These are phyloP conservation scores for Myochromella boudieri DNA, from an alignment of 768 basidiomycete genomes.

Conservation along the genomic window DNA sequence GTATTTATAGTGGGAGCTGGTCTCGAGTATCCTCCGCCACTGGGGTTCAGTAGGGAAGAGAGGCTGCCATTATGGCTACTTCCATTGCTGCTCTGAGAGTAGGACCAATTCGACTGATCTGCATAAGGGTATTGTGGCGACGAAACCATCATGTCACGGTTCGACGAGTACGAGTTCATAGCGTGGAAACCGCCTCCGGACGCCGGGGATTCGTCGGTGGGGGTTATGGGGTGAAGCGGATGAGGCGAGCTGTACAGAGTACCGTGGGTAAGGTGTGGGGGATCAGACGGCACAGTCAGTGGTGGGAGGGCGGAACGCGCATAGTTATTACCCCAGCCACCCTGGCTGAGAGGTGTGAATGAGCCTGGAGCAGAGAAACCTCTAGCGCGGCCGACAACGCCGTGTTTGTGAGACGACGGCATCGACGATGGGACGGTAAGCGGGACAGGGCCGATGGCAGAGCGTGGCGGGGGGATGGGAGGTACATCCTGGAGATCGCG, in stretches of 20 bases:
- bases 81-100: slow-evolving; percentile 42
- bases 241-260: slow-evolving; percentile 61
- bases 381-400: slow-evolving; percentile 60
- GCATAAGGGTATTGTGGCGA: slow-evolving; percentile 66
- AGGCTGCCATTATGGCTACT: slow-evolving; percentile 70
- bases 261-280: slow-evolving; percentile 58
- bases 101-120: slow-evolving; percentile 59
- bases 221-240: slow-evolving; percentile 65
- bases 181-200: slow-evolving; percentile 41
- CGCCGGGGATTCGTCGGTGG: slow-evolving; percentile 67
- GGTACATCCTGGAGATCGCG: slow-evolving; percentile 71
- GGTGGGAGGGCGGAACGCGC: slow-evolving; percentile 72
- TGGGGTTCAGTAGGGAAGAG: slow-evolving; percentile 78
- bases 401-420: slow-evolving; percentile 38
- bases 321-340: slow-evolving; percentile 60
- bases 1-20: slow-evolving; percentile 73
- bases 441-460: slow-evolving; percentile 69
- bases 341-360: slow-evolving; percentile 69
- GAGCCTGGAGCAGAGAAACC: slow-evolving; percentile 86
- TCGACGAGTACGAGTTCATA: slow-evolving; percentile 44
- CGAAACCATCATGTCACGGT: slow-evolving; percentile 40
- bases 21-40: slow-evolving; percentile 52
- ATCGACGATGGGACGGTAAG: slow-evolving; percentile 59
- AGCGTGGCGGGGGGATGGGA: slow-evolving; percentile 72
- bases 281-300: slow-evolving; percentile 79